Conservation (phyloP, 2,329 filamentous ascomycete genomes). For the Corinectria fuckeliana region DNA sequence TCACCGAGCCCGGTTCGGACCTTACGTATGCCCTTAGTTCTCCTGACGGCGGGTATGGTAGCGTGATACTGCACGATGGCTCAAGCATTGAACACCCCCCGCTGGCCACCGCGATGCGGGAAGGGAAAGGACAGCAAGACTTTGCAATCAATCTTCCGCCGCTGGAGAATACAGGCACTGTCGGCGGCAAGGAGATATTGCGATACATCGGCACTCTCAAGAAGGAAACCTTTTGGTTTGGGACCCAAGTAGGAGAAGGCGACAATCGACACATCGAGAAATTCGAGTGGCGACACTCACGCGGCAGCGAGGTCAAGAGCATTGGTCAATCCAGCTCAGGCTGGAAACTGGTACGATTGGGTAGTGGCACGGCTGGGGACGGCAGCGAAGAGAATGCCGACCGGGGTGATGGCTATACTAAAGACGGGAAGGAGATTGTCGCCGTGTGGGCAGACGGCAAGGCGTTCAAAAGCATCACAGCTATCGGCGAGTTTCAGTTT, state of each 20-base stretch:
- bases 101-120: neutral
- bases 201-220: neutral
- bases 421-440: constrained; percentile 27
- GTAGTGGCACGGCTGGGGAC: constrained; percentile 1
- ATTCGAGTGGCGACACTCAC: constrained; percentile 29
- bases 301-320: constrained; percentile 29
- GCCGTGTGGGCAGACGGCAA: constrained; percentile 18
- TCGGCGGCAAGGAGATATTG: constrained; percentile 2
- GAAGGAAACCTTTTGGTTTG: constrained; percentile 16
- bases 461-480: constrained; percentile 18
- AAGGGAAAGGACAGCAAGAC: neutral
- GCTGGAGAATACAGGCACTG: neutral
- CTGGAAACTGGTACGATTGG: constrained; percentile 29
- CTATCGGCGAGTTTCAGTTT: constrained; percentile 27
- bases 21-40: constrained; percentile 1
- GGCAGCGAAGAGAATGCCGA: neutral
- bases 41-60: constrained; percentile 4
- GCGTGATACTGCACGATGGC: constrained; percentile 14
- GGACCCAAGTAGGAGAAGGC: constrained; percentile 5
- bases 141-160: constrained; percentile 17
- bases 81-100: neutral
- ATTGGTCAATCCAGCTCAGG: constrained; percentile 25
- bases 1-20: constrained; percentile 15
- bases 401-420: constrained; percentile 20
- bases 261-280: constrained; percentile 7